A percentile compares a stretch with the other conserved stretches of the same genome.
Evolutionary conservation across 768 basidiomycete species (phyloP).

Genomic region (Leccinum broughii): DNA sequence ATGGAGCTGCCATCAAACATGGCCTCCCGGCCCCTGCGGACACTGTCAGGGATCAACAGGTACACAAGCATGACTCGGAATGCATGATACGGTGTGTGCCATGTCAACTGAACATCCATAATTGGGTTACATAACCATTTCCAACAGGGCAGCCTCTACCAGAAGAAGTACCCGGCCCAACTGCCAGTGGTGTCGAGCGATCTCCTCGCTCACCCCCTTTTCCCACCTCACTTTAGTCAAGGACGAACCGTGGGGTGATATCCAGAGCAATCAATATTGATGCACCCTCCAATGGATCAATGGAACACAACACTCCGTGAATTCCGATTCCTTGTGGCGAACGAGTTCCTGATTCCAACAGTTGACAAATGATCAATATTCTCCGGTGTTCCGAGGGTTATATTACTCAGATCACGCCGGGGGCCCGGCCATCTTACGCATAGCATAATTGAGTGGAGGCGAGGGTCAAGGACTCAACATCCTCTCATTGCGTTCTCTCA

Average conservation of each 20-base stretch:
- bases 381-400: not conserved
- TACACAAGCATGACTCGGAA: not conserved
- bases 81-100: not conserved
- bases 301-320: not conserved
- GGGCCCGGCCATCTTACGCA: not conserved
- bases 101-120: not conserved
- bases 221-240: too few relatives aligned
- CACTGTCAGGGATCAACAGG: constrained; percentile 9
- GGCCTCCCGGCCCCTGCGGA: not conserved
- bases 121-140: not conserved
- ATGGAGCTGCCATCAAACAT: not conserved
- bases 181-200: too few relatives aligned
- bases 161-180: too few relatives aligned
- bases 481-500: not conserved
- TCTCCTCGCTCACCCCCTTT: too few relatives aligned
- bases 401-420: too few relatives aligned
- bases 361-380: not conserved
- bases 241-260: too few relatives aligned
- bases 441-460: not conserved
- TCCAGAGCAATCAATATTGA: too few relatives aligned
- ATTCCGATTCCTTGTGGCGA: not conserved
- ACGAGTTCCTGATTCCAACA: constrained; percentile 2
- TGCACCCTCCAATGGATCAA: not conserved
- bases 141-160: not conserved
- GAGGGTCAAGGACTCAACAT: not conserved